These are phyloP conservation scores for Circinella minor DNA, from an alignment of 371 early-diverging fungal genomes.

Conservation along the genomic window DNA sequence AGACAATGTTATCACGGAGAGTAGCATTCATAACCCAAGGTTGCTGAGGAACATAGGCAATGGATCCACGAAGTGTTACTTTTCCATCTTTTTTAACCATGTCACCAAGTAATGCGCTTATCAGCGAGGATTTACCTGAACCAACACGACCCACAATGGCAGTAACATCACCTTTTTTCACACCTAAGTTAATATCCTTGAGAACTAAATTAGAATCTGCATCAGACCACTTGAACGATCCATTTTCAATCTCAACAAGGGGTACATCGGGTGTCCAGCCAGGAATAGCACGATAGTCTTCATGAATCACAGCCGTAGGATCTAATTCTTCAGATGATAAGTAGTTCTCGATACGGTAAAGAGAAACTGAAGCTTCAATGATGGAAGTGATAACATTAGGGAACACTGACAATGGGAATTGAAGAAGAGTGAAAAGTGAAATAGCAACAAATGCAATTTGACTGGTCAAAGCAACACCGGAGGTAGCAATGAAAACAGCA, in stretches of 20 bases:
- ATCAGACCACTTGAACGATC: slow-evolving; percentile 36
- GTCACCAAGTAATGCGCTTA: slow-evolving; percentile 88
- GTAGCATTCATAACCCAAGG: slow-evolving; percentile 96
- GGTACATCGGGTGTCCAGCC: slow-evolving; percentile 38
- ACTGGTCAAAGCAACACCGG: slow-evolving; percentile 69
- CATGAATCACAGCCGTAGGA: slow-evolving; percentile 59
- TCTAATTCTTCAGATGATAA: slow-evolving; percentile 81
- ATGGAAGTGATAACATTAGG: slow-evolving; percentile 60
- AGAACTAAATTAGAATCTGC: slow-evolving; percentile 56
- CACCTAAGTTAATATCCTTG: slow-evolving; percentile 65
- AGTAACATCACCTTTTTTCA: slow-evolving; percentile 67
- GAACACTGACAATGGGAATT: slow-evolving; percentile 86
- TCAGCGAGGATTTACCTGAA: slow-evolving; percentile 83
- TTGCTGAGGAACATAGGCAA: slow-evolving; percentile 91
- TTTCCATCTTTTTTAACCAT: slow-evolving; percentile 76
- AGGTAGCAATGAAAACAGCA: slow-evolving; percentile 71
- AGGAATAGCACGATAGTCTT: slow-evolving; percentile 36
- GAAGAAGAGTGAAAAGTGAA: slow-evolving; percentile 92
- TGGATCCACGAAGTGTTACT: slow-evolving; percentile 74
- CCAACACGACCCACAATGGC: slow-evolving; percentile 92
- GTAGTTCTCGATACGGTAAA: slow-evolving; percentile 80
- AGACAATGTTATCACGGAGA: slow-evolving; percentile 89
- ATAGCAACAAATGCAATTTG: slow-evolving; percentile 88
- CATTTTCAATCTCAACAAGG: slow-evolving; percentile 42
- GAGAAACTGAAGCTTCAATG: slow-evolving; percentile 88